Conservation (phyloP, 441 rosid species). For the Gossypium laxum region DNA sequence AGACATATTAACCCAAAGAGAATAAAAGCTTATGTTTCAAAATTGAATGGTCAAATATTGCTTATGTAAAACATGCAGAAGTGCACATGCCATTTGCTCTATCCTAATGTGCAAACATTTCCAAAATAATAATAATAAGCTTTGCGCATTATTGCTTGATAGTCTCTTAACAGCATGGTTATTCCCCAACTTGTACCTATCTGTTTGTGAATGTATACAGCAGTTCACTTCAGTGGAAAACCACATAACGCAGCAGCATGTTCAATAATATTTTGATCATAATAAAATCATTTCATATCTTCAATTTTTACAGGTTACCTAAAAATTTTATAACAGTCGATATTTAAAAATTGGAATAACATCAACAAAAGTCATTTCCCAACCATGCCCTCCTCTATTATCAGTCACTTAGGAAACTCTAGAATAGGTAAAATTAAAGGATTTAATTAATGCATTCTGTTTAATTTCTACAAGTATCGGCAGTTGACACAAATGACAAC, state of each 20-base stretch:
- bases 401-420: slow-evolving; percentile 5
- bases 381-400: not conserved
- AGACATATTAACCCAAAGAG: not conserved
- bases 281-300: not conserved
- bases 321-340: not conserved
- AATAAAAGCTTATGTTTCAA: not conserved
- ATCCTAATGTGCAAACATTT: not conserved
- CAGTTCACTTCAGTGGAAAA: not conserved
- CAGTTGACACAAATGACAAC: not conserved
- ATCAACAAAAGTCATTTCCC: not conserved
- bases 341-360: not conserved
- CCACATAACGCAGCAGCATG: not conserved
- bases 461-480: slow-evolving; percentile 1
- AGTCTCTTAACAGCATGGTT: not conserved
- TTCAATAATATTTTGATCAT: not conserved
- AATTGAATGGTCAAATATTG: not conserved
- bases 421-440: not conserved
- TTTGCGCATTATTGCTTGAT: not conserved
- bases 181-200: slow-evolving; percentile 4
- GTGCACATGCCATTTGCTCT: not conserved
- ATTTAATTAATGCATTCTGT: not conserved
- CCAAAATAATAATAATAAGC: not conserved
- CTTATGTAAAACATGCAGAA: not conserved
- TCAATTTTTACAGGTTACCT: not conserved
- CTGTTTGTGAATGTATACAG: not conserved